Base-by-base conservation (phyloP, 169 alveolate species). In the Cryptosporidium meleagridis region DNA sequence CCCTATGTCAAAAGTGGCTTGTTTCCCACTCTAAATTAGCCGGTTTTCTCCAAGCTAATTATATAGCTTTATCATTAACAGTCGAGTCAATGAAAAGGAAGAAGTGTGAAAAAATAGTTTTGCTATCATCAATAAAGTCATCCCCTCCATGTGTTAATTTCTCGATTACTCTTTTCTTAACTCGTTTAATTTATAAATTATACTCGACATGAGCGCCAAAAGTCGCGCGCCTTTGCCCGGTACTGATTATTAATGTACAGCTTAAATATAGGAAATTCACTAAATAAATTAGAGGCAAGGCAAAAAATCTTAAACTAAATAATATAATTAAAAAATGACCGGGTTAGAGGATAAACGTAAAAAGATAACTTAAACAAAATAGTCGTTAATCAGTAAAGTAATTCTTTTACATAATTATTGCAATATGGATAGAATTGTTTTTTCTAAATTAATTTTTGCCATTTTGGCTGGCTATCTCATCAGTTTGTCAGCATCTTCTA, bases 261-360 rank as follows among this genome's bases (percentile, higher is more conserved):
- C 26, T 23, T 23, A 55, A 5, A 23, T 23, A n/a, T 21, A 55
- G 35, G 12, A 1, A 55, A 55, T 16, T 55, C 5, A 55, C 0
- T 55, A 31, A 55, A 9, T 55, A n/a, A 21, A 55, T 23, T 55
- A 55, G 23, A 21, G 35, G 29, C 21, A 55, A 55, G 67, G 55
- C 55, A 2, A 48, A 5, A 16, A 48, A 48, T 16, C 55, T 16
- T 55, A 55, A 55, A 23, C 10, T 55, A 26, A 55, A 21, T 23
- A 26, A 55, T 55, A 53, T 0, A n/a, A 31, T 31, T 31, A 55
- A 21, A 55, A 26, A 23, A 16, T 21, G 14, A 23, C 67, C 67
- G 18, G 67, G 67, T 55, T 55, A 55, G 67, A 55, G 67, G 67
- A 55, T 12, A 55, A 55, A 55, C 35, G 35, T n/a, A 21, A 12